phyloP scores from a whole-genome alignment of 192 early-diverging fungal genomes.

The Rhizophagus prolifer region DNA sequence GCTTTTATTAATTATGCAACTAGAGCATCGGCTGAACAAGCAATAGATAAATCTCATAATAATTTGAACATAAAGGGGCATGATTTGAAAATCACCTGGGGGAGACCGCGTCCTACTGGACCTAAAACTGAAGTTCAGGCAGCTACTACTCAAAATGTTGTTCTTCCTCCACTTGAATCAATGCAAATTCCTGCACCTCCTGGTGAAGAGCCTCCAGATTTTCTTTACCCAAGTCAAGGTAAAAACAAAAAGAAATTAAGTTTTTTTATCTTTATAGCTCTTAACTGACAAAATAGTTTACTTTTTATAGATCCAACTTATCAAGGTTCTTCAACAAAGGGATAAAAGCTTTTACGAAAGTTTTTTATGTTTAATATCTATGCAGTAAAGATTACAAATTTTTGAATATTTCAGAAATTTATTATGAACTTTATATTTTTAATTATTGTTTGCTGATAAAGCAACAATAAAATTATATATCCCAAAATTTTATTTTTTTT shows the following conservation, averaged over 20 bases:
- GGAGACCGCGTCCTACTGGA: constrained; percentile 69
- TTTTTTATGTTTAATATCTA: no score
- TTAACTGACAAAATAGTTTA: no score
- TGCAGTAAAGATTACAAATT: no score
- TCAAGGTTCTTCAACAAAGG: constrained; percentile 45
- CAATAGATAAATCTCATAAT: constrained; percentile 66
- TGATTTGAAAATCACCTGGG: constrained; percentile 81
- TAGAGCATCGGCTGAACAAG: constrained; percentile 83
- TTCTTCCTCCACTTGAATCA: constrained; percentile 36
- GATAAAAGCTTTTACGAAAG: neutral
- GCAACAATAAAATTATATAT: neutral
- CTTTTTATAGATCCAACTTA: constrained; percentile 41
- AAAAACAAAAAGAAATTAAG: neutral
- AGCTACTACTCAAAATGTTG: constrained; percentile 27
- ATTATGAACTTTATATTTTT: neutral
- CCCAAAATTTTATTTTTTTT: neutral
- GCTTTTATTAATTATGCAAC: constrained; percentile 91
- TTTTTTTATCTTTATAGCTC: neutral
- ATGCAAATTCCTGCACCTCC: constrained; percentile 44
- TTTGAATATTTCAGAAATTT: no score
- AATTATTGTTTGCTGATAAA: neutral
- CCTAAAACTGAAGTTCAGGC: constrained; percentile 55
- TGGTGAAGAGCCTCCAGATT: constrained; percentile 24
- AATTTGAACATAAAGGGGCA: constrained; percentile 73
- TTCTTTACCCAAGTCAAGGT: constrained; percentile 46